Percentiles rank a stretch among this genome's conserved stretches.
These are phyloP conservation scores for Fusarium burgessii DNA, from an alignment of 2,329 filamentous ascomycete species.

Conservation along the genomic window DNA sequence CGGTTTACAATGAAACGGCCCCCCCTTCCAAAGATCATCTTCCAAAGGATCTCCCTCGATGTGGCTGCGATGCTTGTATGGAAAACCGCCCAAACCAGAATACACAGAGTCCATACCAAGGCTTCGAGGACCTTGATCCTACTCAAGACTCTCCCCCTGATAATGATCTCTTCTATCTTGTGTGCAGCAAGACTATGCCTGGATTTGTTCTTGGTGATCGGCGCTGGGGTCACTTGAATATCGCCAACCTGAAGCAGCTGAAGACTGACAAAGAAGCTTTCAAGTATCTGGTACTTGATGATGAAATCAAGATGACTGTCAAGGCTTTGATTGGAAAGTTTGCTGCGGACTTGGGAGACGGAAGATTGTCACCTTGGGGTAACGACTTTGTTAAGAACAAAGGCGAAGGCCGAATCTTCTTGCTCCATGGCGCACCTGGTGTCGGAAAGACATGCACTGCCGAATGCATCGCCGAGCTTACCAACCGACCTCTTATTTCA, in stretches of 20 bases:
- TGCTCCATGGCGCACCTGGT: conserved; percentile 65
- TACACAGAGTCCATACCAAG: conserved; percentile 51
- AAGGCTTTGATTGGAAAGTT: conserved; percentile 62
- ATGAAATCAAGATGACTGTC: conserved; percentile 61
- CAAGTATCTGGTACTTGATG: conserved; percentile 62
- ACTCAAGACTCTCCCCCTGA: conserved; percentile 51
- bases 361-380: conserved; percentile 58
- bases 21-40: conserved; percentile 52
- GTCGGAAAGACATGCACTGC: conserved; percentile 69
- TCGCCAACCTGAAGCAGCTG: conserved; percentile 56
- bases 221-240: conserved; percentile 58
- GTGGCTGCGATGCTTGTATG: conserved; percentile 55
- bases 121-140: conserved; percentile 58
- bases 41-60: conserved; percentile 56
- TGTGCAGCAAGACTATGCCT: conserved; percentile 58
- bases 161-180: conserved; percentile 59
- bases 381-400: conserved; percentile 63
- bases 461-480: conserved; percentile 65
- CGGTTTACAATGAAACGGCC: conserved; percentile 16
- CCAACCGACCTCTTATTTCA: conserved; percentile 62
- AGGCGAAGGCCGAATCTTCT: conserved; percentile 62
- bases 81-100: conserved; percentile 31
- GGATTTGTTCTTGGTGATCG: conserved; percentile 61
- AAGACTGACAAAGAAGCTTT: conserved; percentile 61
- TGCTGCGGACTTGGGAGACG: conserved; percentile 51